Percentiles rank a stretch among this genome's conserved stretches.
Conservation (phyloP, 495 filamentous ascomycete genomes). For the Penicillium verhagenii region DNA sequence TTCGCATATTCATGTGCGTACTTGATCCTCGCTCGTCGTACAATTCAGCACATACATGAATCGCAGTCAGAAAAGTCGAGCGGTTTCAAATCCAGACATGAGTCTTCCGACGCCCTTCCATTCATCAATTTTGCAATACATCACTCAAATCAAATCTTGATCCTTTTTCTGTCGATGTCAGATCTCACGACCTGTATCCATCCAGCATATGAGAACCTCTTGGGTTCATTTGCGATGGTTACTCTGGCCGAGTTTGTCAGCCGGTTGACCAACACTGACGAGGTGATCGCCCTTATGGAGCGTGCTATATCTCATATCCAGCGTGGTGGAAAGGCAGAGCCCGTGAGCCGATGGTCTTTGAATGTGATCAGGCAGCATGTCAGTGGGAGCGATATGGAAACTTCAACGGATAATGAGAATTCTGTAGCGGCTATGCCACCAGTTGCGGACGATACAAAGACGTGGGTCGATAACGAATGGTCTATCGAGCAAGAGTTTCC, state of each 20-base stretch:
- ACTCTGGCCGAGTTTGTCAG: slow-evolving; percentile 16
- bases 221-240: slow-evolving; percentile 20
- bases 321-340: slow-evolving; percentile 18
- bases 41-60: slow-evolving; percentile 10
- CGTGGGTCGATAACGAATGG: slow-evolving; percentile 11
- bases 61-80: not conserved
- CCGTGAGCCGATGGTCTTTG: slow-evolving; percentile 19
- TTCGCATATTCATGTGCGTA: slow-evolving; percentile 20
- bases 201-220: slow-evolving; percentile 16
- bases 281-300: slow-evolving; percentile 12
- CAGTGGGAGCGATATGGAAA: not conserved
- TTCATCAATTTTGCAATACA: slow-evolving; percentile 13
- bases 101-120: not conserved
- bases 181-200: slow-evolving; percentile 18
- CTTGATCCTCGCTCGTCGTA: slow-evolving; percentile 17
- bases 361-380: slow-evolving; percentile 19
- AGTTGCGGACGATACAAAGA: not conserved
- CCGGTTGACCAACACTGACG: slow-evolving; percentile 3
- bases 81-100: not conserved
- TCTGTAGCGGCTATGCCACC: not conserved
- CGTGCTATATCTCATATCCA: slow-evolving; percentile 20
- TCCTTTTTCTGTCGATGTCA: slow-evolving; percentile 13
- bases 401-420: not conserved
- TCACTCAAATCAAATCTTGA: slow-evolving; percentile 5
- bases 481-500: slow-evolving; percentile 16